Evolutionary conservation across 1,139 yeast species (phyloP).

Genomic region (Yamadazyma spencermartinsiae): DNA sequence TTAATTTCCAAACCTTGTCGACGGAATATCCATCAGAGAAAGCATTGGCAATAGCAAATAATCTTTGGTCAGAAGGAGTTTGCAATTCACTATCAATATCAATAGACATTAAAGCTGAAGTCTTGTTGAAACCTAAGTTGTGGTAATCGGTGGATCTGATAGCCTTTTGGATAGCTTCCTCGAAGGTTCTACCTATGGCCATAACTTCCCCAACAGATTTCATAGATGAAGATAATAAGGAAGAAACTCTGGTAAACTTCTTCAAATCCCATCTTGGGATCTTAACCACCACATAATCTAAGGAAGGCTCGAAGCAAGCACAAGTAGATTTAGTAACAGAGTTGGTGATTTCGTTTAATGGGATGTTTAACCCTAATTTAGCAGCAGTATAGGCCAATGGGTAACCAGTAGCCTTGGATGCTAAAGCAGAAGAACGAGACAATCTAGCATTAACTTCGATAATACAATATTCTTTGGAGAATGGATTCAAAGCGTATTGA

Average conservation of each 20-base stretch:
- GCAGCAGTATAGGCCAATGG: constrained; percentile 99
- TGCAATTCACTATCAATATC: constrained; percentile 89
- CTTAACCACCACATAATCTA: constrained; percentile 96
- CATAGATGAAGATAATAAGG: constrained; percentile 90
- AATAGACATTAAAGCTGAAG: constrained; percentile 83
- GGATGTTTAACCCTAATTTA: constrained; percentile 89
- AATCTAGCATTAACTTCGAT: constrained; percentile 98
- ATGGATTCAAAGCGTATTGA: constrained; percentile 95
- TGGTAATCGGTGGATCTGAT: constrained; percentile 95
- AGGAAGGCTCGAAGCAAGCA: constrained; percentile 97
- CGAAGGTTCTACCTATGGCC: constrained; percentile 97
- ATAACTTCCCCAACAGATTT: constrained; percentile 99
- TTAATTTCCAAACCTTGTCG: constrained; percentile 87
- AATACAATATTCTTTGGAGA: constrained; percentile 91
- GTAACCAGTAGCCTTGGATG: constrained; percentile 98
- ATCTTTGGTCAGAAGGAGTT: constrained; percentile 95
- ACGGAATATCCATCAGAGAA: constrained; percentile 82
- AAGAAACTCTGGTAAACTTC: constrained; percentile 91
- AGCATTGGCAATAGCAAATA: constrained; percentile 96
- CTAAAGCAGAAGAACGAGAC: constrained; percentile 96
- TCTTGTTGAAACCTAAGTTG: constrained; percentile 89
- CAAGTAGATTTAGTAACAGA: constrained; percentile 93
- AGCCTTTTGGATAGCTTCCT: constrained; percentile 97
- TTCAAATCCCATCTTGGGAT: constrained; percentile 99
- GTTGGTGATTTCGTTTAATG: constrained; percentile 89